phyloP scores from a whole-genome alignment of 2,329 filamentous ascomycete species.

The Drechslerella coelobrocha region DNA sequence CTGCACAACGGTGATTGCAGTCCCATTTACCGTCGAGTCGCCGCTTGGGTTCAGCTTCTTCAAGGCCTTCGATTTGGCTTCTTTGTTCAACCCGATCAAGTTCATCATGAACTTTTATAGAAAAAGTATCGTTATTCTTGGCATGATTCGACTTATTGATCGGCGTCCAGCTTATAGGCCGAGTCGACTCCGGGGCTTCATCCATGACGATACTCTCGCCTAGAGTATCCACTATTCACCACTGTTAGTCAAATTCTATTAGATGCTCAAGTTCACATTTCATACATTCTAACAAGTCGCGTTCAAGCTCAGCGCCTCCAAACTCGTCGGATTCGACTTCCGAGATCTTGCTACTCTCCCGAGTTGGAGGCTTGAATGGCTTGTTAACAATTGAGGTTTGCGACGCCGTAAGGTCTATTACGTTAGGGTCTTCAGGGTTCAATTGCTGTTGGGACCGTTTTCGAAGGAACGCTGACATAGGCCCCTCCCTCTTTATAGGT shows the following conservation, averaged over 20 bases:
- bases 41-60: slow-evolving; percentile 59
- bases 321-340: slow-evolving; percentile 25
- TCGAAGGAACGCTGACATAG: slow-evolving; percentile 33
- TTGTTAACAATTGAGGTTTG: slow-evolving; percentile 33
- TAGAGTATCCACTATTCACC: slow-evolving; percentile 15
- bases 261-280: not conserved
- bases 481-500: slow-evolving; percentile 14
- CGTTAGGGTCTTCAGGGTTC: not conserved
- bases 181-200: not conserved
- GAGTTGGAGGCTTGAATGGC: slow-evolving; percentile 35
- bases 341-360: slow-evolving; percentile 10
- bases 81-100: slow-evolving; percentile 5
- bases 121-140: not conserved
- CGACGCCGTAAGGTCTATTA: slow-evolving; percentile 19
- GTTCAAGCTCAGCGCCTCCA: slow-evolving; percentile 30
- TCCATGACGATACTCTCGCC: slow-evolving; percentile 6
- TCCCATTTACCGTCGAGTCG: slow-evolving; percentile 68
- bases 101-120: slow-evolving; percentile 8
- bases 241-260: not conserved
- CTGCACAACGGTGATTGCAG: slow-evolving; percentile 67
- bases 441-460: slow-evolving; percentile 7
- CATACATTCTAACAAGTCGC: slow-evolving; percentile 36
- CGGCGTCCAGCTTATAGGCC: slow-evolving; percentile 20
- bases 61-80: slow-evolving; percentile 10
- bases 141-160: slow-evolving; percentile 15